Evolutionary conservation across 225 moss, liverwort and hornwort species (phyloP).

Genomic region (Anthoceros angustus): DNA sequence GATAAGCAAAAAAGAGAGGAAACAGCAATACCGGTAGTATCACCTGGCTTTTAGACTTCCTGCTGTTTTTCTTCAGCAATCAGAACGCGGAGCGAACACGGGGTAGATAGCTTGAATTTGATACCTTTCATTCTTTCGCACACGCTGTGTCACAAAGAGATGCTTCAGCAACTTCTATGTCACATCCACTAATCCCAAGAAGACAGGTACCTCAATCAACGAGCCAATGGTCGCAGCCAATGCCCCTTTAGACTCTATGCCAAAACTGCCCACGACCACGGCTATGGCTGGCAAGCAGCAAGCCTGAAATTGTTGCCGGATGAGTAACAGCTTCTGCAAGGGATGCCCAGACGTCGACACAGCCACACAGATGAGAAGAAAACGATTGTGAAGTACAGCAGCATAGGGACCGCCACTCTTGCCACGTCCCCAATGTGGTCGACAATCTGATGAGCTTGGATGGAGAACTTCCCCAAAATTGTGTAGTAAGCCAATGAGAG

Average conservation of each 20-base stretch:
- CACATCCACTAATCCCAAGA: conserved; percentile 48
- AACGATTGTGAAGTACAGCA: conserved; percentile 62
- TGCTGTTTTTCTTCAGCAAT: too few relatives aligned
- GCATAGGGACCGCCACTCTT: conserved; percentile 55
- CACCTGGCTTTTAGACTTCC: too few relatives aligned
- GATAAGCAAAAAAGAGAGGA: too few relatives aligned
- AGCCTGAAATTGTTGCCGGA: conserved; percentile 77
- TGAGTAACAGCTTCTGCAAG: conserved; percentile 62
- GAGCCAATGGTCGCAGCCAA: conserved; percentile 78
- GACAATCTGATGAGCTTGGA: too few relatives aligned
- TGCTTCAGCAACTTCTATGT: conserved; percentile 29
- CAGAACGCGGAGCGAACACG: too few relatives aligned
- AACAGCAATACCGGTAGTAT: too few relatives aligned
- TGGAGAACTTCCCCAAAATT: conserved; percentile 66
- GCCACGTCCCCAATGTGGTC: too few relatives aligned
- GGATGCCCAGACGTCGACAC: conserved; percentile 38
- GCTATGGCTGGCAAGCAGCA: too few relatives aligned
- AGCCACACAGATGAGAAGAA: conserved; percentile 35
- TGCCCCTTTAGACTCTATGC: conserved; percentile 61
- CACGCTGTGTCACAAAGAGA: too few relatives aligned
- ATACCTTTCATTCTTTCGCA: too few relatives aligned
- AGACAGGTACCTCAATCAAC: conserved; percentile 64
- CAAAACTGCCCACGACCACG: conserved; percentile 74
- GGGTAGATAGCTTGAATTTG: too few relatives aligned
- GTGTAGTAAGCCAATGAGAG: conserved; percentile 55